phyloP scores from a whole-genome alignment of 495 filamentous ascomycete genomes.

The Penicillium pulvis region DNA sequence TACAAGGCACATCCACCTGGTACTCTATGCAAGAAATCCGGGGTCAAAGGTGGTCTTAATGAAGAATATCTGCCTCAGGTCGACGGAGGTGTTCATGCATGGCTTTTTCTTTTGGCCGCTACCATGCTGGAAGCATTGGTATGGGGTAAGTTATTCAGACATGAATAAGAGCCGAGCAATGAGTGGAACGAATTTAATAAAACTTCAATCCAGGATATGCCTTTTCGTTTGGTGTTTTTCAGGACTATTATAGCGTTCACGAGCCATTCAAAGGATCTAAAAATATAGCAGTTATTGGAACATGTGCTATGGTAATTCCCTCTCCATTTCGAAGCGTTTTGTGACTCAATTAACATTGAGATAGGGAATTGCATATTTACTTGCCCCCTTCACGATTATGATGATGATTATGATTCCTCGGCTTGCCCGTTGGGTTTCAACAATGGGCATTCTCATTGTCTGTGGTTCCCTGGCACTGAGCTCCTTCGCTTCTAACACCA shows the following conservation, averaged over 20 bases:
- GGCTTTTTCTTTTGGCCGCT: slow-evolving; percentile 61
- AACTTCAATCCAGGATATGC: slow-evolving; percentile 53
- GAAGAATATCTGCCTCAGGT: slow-evolving; percentile 41
- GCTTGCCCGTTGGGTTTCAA: slow-evolving; percentile 34
- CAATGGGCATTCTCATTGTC: slow-evolving; percentile 45
- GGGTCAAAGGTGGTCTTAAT: background rate
- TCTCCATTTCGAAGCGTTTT: no score
- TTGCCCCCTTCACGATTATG: slow-evolving; percentile 41
- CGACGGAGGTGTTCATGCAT: slow-evolving; percentile 64
- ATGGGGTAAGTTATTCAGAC: slow-evolving; percentile 53
- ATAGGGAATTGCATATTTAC: slow-evolving; percentile 43
- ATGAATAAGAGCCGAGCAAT: background rate
- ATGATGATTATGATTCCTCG: slow-evolving; percentile 31
- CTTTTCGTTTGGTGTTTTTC: slow-evolving; percentile 62
- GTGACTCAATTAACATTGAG: no score
- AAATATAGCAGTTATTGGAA: slow-evolving; percentile 49
- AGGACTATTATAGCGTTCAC: slow-evolving; percentile 56
- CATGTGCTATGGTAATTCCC: slow-evolving; percentile 46
- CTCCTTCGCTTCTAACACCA: slow-evolving; percentile 45
- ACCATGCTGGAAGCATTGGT: slow-evolving; percentile 64
- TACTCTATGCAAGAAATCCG: background rate
- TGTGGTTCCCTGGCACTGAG: slow-evolving; percentile 41
- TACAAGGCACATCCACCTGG: background rate
- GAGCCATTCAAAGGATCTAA: slow-evolving; percentile 44
- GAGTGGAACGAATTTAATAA: background rate